These are phyloP conservation scores for Citrus trifoliata DNA, from an alignment of 345 rosid species.

Conservation along the genomic window DNA sequence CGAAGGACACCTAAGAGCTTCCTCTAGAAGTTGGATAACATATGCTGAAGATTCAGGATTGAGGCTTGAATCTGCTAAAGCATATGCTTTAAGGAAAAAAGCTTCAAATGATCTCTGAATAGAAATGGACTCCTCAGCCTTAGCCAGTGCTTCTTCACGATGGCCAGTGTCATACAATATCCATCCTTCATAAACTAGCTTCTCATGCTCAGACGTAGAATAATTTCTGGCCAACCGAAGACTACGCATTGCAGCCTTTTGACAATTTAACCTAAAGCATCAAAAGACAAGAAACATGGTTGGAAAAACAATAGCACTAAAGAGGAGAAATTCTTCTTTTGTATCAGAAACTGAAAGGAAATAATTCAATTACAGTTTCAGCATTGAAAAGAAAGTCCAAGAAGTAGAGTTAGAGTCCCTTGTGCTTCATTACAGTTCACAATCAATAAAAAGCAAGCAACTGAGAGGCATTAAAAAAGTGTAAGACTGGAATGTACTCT, in stretches of 20 bases:
- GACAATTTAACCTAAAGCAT: constrained; percentile 74
- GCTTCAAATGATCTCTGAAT: constrained; percentile 97
- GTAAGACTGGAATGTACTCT: neutral
- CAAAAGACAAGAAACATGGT: constrained; percentile 6
- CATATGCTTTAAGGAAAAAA: constrained; percentile 93
- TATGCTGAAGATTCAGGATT: constrained; percentile 60
- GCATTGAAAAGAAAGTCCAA: neutral
- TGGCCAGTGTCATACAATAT: constrained; percentile 88
- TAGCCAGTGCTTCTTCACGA: constrained; percentile 90
- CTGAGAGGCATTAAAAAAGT: neutral
- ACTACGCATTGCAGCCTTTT: constrained; percentile 92
- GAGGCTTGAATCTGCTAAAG: constrained; percentile 67
- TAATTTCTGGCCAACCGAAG: constrained; percentile 83
- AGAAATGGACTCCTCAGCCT: constrained; percentile 85
- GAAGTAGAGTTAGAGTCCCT: neutral
- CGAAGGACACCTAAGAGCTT: constrained; percentile 94
- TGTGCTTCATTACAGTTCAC: neutral
- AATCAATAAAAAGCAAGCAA: neutral
- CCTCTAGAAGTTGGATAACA: constrained; percentile 80
- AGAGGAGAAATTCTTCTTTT: neutral
- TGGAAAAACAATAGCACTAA: neutral
- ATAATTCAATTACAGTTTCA: neutral
- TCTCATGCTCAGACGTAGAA: constrained; percentile 77
- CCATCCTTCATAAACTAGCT: constrained; percentile 98
- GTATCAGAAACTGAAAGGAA: neutral